Conservation (phyloP, 805 yeast species). For the Myxozyma kluyveri region DNA sequence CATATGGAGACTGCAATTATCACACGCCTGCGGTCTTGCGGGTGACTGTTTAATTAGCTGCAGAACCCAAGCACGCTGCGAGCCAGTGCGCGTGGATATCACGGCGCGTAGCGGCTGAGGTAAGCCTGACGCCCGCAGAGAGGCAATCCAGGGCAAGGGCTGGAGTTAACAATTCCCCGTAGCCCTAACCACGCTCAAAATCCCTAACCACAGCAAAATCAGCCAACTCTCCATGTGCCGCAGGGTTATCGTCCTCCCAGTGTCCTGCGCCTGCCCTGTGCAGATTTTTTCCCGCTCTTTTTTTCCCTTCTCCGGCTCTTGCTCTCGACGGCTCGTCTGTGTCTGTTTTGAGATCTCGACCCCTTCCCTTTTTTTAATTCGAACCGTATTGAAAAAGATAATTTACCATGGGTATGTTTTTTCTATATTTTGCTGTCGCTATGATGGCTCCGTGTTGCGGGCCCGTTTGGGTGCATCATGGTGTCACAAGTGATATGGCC, state of each 20-base stretch:
- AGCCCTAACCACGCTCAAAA: not conserved
- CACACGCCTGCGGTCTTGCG: too few species aligned
- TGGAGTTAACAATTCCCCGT: not conserved
- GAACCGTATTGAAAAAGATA: conserved; percentile 15
- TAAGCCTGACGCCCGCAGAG: too few species aligned
- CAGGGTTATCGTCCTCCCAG: not conserved
- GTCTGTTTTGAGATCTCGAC: conserved; percentile 17
- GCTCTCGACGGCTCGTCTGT: conserved; percentile 20
- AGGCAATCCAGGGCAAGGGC: not conserved
- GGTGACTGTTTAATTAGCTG: too few species aligned
- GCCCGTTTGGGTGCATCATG: too few species aligned
- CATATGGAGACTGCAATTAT: not conserved
- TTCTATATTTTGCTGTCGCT: conserved; percentile 9
- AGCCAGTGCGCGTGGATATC: too few species aligned
- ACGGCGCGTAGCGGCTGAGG: too few species aligned
- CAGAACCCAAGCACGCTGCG: too few species aligned
- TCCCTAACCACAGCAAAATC: conserved; percentile 6
- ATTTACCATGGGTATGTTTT: conserved; percentile 38
- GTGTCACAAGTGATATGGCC: not conserved
- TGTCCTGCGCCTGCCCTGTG: conserved; percentile 6
- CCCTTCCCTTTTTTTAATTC: conserved; percentile 8
- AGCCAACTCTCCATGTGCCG: too few species aligned
- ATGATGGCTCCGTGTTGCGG: too few species aligned
- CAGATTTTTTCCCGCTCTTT: conserved; percentile 23
- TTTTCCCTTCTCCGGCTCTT: conserved; percentile 19